phyloP scores from a whole-genome alignment of 331 rosid species.

The Malus hybrid region DNA sequence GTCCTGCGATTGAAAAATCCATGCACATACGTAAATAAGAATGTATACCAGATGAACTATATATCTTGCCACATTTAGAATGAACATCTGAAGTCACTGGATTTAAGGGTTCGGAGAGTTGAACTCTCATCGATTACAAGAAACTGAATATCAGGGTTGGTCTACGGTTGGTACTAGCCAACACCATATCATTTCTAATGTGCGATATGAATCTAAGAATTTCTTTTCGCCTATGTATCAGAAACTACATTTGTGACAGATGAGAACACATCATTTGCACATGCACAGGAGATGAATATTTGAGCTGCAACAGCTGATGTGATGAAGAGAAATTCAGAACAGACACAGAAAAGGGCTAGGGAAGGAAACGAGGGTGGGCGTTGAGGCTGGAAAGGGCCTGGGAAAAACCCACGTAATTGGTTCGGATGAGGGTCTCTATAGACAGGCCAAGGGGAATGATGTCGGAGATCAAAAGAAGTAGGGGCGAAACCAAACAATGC shows the following conservation, averaged over 20 bases:
- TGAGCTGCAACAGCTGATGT: not conserved
- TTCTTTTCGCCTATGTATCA: not conserved
- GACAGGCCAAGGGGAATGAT: not conserved
- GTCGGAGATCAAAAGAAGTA: not conserved
- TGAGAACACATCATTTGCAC: not conserved
- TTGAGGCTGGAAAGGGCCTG: not conserved
- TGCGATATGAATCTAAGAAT: not conserved
- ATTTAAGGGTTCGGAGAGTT: not conserved
- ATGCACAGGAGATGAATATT: not conserved
- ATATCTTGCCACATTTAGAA: not conserved
- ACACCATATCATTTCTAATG: not conserved
- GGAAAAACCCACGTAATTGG: not conserved
- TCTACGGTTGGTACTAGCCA: not conserved
- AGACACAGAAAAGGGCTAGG: not conserved
- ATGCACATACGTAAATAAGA: not conserved
- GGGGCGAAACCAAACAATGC: not conserved
- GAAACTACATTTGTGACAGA: not conserved
- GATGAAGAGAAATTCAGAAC: not conserved
- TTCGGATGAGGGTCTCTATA: not conserved
- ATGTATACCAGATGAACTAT: constrained; percentile 7
- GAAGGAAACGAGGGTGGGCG: not conserved
- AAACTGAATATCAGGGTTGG: not conserved
- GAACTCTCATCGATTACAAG: not conserved
- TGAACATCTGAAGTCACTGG: not conserved
- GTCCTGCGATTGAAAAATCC: constrained; percentile 42